Evolutionary conservation across 1,284 basidiomycete genomes (phyloP).

Genomic region (Fomes fomentarius): DNA sequence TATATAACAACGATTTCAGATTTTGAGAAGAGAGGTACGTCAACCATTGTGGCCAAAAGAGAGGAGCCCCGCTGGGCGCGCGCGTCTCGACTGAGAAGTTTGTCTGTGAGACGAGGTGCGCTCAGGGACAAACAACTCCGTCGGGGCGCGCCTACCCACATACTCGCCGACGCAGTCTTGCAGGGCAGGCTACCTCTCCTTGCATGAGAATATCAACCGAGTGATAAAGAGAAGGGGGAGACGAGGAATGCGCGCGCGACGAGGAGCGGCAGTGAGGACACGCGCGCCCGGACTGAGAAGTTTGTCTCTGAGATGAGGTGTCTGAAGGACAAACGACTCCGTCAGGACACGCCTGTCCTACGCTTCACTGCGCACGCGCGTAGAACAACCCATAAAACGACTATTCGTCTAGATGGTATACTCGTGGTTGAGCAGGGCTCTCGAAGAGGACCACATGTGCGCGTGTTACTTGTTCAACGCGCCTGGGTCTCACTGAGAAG

Average conservation of each 20-base stretch:
- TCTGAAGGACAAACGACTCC: slow-evolving; percentile 3
- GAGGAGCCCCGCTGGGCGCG: background rate
- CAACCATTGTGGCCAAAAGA: too few relatives aligned
- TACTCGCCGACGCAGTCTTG: background rate
- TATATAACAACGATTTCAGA: background rate
- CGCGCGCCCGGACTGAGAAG: slow-evolving; percentile 4
- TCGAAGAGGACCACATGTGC: too few relatives aligned
- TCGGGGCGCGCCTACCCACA: background rate
- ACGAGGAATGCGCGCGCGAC: too few relatives aligned
- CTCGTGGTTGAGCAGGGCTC: too few relatives aligned
- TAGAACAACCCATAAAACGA: too few relatives aligned
- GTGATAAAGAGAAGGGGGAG: too few relatives aligned
- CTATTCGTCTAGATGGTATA: too few relatives aligned
- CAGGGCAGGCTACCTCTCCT: background rate
- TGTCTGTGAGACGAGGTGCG: background rate
- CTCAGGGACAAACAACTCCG: slow-evolving; percentile 3
- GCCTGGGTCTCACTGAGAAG: background rate
- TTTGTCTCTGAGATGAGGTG: background rate
- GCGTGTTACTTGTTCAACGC: too few relatives aligned
- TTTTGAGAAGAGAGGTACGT: too few relatives aligned
- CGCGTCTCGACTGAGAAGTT: slow-evolving; percentile 4
- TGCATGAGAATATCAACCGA: too few relatives aligned
- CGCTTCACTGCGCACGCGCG: background rate
- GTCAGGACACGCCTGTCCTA: slow-evolving; percentile 1
- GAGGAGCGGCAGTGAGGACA: background rate